A percentile compares a stretch with the other conserved stretches of the same genome.
phyloP scores from a whole-genome alignment of 768 basidiomycete genomes.

The Hypholoma sublateritium region DNA sequence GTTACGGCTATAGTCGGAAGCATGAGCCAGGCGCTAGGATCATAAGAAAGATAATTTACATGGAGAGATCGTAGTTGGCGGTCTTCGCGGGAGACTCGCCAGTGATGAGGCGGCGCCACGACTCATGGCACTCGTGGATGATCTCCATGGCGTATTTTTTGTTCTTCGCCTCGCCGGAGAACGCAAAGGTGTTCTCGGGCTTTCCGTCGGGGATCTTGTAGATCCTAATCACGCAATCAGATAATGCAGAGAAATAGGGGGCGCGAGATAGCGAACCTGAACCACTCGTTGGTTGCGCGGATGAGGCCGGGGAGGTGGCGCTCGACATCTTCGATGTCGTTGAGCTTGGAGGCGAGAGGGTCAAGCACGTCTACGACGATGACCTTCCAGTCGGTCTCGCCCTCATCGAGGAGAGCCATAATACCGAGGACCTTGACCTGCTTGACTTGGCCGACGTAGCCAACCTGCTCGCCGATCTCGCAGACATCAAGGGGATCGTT shows the following conservation, averaged over 20 bases:
- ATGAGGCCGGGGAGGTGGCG: slow-evolving; percentile 95
- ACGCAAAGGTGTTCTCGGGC: slow-evolving; percentile 97
- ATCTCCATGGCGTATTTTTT: slow-evolving; percentile 99
- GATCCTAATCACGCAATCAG: slow-evolving; percentile 50
- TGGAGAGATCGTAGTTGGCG: slow-evolving; percentile 71
- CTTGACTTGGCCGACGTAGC: slow-evolving; percentile 96
- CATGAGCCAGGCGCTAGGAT: slow-evolving; percentile 4
- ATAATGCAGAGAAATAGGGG: slow-evolving; percentile 2
- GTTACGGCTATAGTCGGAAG: slow-evolving; percentile 60
- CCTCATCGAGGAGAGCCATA: slow-evolving; percentile 99
- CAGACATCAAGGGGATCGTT: slow-evolving; percentile 99
- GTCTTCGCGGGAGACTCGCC: slow-evolving; percentile 81
- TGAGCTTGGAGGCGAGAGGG: slow-evolving; percentile 93
- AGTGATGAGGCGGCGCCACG: slow-evolving; percentile 90
- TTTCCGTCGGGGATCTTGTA: slow-evolving; percentile 97
- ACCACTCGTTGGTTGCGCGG: slow-evolving; percentile 99
- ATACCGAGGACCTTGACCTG: slow-evolving; percentile 99
- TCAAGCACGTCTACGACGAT: slow-evolving; percentile 96
- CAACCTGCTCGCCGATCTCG: slow-evolving; percentile 98
- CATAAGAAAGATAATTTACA: slow-evolving; percentile 53
- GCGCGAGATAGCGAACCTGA: slow-evolving; percentile 61
- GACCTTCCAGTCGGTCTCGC: slow-evolving; percentile 99
- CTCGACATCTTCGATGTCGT: slow-evolving; percentile 99
- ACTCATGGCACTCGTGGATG: slow-evolving; percentile 98
- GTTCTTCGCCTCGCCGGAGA: slow-evolving; percentile 99